These are phyloP conservation scores for Thalassiosira exigua DNA, from an alignment of 352 stramenopile species.

Conservation along the genomic window DNA sequence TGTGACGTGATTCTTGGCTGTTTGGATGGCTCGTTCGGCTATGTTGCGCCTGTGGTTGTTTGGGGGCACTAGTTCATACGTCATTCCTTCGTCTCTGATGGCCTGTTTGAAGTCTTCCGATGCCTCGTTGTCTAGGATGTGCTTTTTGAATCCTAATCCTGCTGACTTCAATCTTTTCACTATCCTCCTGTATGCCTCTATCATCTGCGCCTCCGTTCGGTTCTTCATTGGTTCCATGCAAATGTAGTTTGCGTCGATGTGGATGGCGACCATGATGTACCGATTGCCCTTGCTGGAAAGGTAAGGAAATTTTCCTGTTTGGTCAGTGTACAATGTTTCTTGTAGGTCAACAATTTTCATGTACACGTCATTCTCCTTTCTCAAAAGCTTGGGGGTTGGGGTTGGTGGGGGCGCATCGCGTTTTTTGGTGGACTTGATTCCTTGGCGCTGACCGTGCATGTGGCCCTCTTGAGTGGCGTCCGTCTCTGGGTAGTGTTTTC, in stretches of 20 bases:
- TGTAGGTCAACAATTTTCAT: slow-evolving; percentile 22
- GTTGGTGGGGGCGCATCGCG: too few relatives aligned
- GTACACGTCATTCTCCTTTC: slow-evolving; percentile 33
- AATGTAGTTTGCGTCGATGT: slow-evolving; percentile 69
- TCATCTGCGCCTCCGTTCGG: slow-evolving; percentile 30
- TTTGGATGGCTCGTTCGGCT: slow-evolving; percentile 63
- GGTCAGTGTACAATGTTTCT: slow-evolving; percentile 51
- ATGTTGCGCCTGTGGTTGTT: slow-evolving; percentile 52
- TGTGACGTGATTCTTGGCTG: slow-evolving; percentile 70
- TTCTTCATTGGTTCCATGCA: slow-evolving; percentile 48
- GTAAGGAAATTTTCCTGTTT: slow-evolving; percentile 55
- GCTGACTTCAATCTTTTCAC: slow-evolving; percentile 18
- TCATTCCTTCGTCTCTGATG: slow-evolving; percentile 34
- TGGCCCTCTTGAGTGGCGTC: slow-evolving; percentile 38
- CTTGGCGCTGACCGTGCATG: slow-evolving; percentile 8
- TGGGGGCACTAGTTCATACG: slow-evolving; percentile 38
- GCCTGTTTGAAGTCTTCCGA: slow-evolving; percentile 23
- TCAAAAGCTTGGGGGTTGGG: too few relatives aligned
- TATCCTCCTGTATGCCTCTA: slow-evolving; percentile 33
- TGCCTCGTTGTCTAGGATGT: slow-evolving; percentile 54
- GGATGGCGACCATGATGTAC: slow-evolving; percentile 66
- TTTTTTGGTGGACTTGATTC: slow-evolving; percentile 28
- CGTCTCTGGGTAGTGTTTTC: slow-evolving; percentile 39
- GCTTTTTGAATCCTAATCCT: slow-evolving; percentile 24
- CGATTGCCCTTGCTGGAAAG: slow-evolving; percentile 44